A percentile compares a stretch with the other conserved stretches of the same genome.
Conservation (phyloP, 768 basidiomycete genomes). For the Suillus occidentalis region DNA sequence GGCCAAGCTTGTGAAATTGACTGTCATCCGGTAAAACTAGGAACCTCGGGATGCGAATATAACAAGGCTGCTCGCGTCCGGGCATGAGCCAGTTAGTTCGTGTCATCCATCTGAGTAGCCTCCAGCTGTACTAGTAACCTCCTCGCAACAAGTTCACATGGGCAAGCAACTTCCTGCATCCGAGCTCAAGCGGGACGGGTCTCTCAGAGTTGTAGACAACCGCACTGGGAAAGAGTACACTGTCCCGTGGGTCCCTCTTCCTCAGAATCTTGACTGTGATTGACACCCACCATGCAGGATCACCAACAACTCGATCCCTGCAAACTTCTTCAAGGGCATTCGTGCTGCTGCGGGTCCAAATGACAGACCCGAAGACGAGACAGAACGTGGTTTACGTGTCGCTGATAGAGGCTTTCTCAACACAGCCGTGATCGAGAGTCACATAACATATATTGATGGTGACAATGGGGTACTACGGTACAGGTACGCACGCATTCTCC, state of each 20-base stretch:
- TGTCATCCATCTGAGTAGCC: neutral
- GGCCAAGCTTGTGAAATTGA: slow-evolving; percentile 2
- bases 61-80: neutral
- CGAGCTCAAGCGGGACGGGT: slow-evolving; percentile 21
- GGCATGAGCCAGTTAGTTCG: neutral
- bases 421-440: slow-evolving; percentile 75
- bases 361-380: slow-evolving; percentile 80
- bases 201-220: slow-evolving; percentile 76
- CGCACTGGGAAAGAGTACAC: slow-evolving; percentile 78
- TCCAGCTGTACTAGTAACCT: neutral
- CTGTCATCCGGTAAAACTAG: neutral
- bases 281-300: slow-evolving; percentile 48
- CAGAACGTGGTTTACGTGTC: slow-evolving; percentile 77
- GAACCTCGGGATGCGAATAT: neutral
- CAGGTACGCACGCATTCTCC: slow-evolving; percentile 43
- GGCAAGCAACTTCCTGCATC: slow-evolving; percentile 25
- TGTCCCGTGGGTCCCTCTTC: slow-evolving; percentile 59
- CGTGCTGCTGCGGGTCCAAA: slow-evolving; percentile 54
- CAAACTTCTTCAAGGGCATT: slow-evolving; percentile 80
- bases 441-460: slow-evolving; percentile 91
- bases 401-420: slow-evolving; percentile 81
- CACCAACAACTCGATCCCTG: slow-evolving; percentile 73
- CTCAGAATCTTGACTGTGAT: neutral
- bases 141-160: slow-evolving; percentile 15
- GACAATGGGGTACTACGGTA: slow-evolving; percentile 82